phyloP scores from a whole-genome alignment of 2,329 filamentous ascomycete species.

The Diaporthe longicolla region DNA sequence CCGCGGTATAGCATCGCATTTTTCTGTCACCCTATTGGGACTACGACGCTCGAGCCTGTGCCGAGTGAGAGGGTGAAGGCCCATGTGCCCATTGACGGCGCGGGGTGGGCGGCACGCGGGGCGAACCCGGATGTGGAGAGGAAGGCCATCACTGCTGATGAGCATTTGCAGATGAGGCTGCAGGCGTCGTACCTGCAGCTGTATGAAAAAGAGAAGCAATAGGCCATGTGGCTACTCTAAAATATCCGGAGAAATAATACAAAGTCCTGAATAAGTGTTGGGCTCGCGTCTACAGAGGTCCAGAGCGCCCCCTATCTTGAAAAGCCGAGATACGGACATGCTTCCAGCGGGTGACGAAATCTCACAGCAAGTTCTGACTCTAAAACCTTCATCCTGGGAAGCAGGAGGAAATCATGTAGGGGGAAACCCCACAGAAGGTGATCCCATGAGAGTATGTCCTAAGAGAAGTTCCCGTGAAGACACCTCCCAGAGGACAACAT shows the following conservation, averaged over 20 bases:
- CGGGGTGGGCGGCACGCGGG: slow-evolving; percentile 40
- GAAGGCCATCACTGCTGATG: slow-evolving; percentile 73
- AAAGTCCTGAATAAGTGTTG: neutral
- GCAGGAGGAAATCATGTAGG: neutral
- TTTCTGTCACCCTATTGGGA: slow-evolving; percentile 75
- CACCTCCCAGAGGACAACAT: too few species aligned
- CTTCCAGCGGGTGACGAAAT: neutral
- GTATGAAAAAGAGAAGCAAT: slow-evolving; percentile 56
- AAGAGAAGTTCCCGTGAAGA: neutral
- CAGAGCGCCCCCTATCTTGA: neutral
- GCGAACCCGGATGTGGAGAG: slow-evolving; percentile 65
- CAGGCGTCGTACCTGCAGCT: slow-evolving; percentile 70
- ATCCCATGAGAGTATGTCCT: neutral
- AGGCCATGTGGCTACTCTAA: neutral
- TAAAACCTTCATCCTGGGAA: neutral
- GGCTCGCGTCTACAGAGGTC: neutral
- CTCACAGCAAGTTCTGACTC: neutral
- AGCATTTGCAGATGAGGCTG: slow-evolving; percentile 74
- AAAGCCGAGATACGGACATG: neutral
- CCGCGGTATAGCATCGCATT: slow-evolving; percentile 77
- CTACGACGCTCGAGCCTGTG: slow-evolving; percentile 67
- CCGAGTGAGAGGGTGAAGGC: slow-evolving; percentile 70
- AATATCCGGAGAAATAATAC: neutral
- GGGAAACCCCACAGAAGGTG: neutral
- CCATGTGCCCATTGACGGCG: slow-evolving; percentile 47